These are phyloP conservation scores for Auxenochlorella pyrenoidosa DNA, from an alignment of 139 green algal species.

Conservation along the genomic window DNA sequence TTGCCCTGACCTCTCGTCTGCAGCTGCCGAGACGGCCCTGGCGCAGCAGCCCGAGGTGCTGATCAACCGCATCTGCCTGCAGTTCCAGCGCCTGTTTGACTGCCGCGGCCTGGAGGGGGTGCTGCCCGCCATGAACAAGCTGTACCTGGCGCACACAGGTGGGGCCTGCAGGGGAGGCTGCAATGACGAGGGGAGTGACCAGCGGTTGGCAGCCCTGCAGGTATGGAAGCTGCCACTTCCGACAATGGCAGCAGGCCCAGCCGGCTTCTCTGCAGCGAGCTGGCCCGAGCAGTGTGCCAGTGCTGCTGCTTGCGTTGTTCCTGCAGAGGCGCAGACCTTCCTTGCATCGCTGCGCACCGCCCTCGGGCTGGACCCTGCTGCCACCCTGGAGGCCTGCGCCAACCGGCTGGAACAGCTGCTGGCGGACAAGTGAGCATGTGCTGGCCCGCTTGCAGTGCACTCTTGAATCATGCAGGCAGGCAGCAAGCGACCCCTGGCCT, in stretches of 20 bases:
- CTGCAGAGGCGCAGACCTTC: constrained; percentile 35
- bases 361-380: constrained; percentile 2
- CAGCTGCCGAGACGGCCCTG: constrained; percentile 30
- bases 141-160: constrained; percentile 22
- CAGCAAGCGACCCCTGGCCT: not conserved
- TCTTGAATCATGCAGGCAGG: not conserved
- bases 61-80: constrained; percentile 31
- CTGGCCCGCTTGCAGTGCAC: not conserved
- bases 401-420: constrained; percentile 32
- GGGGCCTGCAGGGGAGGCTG: too few species aligned
- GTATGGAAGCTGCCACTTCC: too few species aligned
- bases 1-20: not conserved
- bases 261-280: too few species aligned
- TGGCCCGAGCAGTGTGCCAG: too few species aligned
- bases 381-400: constrained; percentile 32
- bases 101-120: constrained; percentile 31
- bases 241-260: too few species aligned
- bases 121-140: constrained; percentile 36
- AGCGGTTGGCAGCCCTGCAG: too few species aligned
- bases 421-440: constrained; percentile 9
- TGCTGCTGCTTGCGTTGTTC: too few species aligned
- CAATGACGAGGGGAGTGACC: too few species aligned
- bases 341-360: not conserved
- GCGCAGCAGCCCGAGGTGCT: constrained; percentile 25
- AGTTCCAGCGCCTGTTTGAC: constrained; percentile 39